Evolutionary conservation across 2,329 filamentous ascomycete genomes (phyloP).

Genomic region (Paraphaeosphaeria minitans): DNA sequence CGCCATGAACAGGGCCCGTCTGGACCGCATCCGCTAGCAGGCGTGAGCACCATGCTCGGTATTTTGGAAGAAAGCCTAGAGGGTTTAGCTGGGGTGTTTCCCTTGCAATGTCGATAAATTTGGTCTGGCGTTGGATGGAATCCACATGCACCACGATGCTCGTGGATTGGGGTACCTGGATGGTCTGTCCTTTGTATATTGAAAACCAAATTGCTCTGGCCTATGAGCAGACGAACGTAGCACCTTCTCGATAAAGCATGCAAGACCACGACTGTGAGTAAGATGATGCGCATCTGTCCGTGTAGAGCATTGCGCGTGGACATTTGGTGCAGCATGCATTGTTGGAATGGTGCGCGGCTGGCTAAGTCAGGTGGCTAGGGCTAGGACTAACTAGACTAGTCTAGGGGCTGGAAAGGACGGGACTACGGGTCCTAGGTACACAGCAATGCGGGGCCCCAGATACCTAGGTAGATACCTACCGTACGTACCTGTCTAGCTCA

Average conservation of each 20-base stretch:
- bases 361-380: constrained; percentile 8
- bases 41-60: neutral
- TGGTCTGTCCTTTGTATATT: neutral
- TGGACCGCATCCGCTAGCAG: constrained; percentile 64
- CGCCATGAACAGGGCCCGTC: constrained; percentile 73
- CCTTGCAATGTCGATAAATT: neutral
- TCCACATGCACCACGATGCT: neutral
- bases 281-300: neutral
- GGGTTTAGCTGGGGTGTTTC: neutral
- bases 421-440: neutral
- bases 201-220: neutral
- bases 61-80: neutral
- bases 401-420: too few relatives aligned
- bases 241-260: constrained; percentile 1
- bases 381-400: too few relatives aligned
- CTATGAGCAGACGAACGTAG: neutral
- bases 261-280: neutral
- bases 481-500: too few relatives aligned
- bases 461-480: neutral
- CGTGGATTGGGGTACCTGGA: constrained; percentile 3
- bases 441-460: constrained; percentile 30
- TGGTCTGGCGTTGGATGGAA: neutral
- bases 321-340: neutral
- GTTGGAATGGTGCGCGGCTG: neutral
- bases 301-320: neutral